These are phyloP conservation scores for Physcia stellaris DNA, from an alignment of 495 filamentous ascomycete genomes.

Conservation along the genomic window DNA sequence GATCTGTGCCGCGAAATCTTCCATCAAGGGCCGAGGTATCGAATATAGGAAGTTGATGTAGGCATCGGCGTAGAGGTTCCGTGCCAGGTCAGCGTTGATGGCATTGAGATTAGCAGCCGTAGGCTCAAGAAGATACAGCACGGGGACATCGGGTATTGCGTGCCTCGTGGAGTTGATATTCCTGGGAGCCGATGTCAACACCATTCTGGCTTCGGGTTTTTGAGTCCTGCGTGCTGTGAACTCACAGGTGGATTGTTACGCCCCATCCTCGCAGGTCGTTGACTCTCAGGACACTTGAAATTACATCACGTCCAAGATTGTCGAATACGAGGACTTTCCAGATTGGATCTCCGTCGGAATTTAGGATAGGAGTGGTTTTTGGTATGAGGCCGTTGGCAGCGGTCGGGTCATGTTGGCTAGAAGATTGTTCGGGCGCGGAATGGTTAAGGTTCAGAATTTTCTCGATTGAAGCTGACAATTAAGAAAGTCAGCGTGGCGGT, in stretches of 20 bases:
- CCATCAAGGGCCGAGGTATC: slow-evolving; percentile 79
- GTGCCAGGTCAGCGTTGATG: slow-evolving; percentile 79
- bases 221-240: too few species aligned
- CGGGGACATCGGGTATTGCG: slow-evolving; percentile 91
- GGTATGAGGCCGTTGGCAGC: slow-evolving; percentile 47
- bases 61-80: slow-evolving; percentile 79
- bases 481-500: slow-evolving; percentile 18
- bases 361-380: slow-evolving; percentile 65
- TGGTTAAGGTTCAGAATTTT: slow-evolving; percentile 95
- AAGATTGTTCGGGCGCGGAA: slow-evolving; percentile 38
- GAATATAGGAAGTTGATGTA: slow-evolving; percentile 97
- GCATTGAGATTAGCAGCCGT: slow-evolving; percentile 62
- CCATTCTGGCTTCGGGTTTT: too few species aligned
- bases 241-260: slow-evolving; percentile 89
- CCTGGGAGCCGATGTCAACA: too few species aligned
- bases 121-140: slow-evolving; percentile 90
- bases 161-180: slow-evolving; percentile 74
- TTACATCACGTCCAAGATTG: slow-evolving; percentile 57
- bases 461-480: slow-evolving; percentile 72
- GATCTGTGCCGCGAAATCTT: slow-evolving; percentile 87
- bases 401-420: slow-evolving; percentile 37
- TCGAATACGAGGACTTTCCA: slow-evolving; percentile 64
- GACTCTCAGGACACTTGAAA: slow-evolving; percentile 88
- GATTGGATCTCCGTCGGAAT: slow-evolving; percentile 73
- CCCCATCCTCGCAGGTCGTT: slow-evolving; percentile 87